Percentiles rank a stretch among this genome's conserved stretches.
Evolutionary conservation across 1,284 basidiomycete genomes (phyloP).

Genomic region (Cerioporus squamosus): DNA sequence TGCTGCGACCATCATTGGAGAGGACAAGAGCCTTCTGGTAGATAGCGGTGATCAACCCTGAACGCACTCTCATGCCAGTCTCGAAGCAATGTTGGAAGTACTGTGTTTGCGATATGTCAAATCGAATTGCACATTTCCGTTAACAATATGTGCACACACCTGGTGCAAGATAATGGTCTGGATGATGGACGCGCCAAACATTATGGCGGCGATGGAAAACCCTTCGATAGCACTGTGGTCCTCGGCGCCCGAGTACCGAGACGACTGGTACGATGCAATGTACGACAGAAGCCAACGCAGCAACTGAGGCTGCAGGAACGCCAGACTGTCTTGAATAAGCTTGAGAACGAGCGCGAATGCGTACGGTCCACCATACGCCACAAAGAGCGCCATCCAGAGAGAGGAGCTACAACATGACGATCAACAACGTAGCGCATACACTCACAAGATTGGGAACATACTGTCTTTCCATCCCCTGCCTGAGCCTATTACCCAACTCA

Average conservation of each 20-base stretch:
- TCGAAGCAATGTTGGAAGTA: slow-evolving; percentile 85
- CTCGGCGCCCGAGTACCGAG: slow-evolving; percentile 37
- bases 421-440: not conserved
- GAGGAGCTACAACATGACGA: slow-evolving; percentile 42
- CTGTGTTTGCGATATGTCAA: slow-evolving; percentile 40
- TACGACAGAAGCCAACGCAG: slow-evolving; percentile 83
- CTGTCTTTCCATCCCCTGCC: slow-evolving; percentile 63
- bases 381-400: slow-evolving; percentile 74
- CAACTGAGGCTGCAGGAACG: slow-evolving; percentile 90
- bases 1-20: slow-evolving; percentile 81
- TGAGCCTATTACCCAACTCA: slow-evolving; percentile 70
- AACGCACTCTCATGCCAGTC: slow-evolving; percentile 91
- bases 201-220: slow-evolving; percentile 75
- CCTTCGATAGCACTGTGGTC: slow-evolving; percentile 56
- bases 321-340: slow-evolving; percentile 77
- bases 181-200: slow-evolving; percentile 78
- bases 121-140: not conserved
- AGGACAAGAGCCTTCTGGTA: slow-evolving; percentile 89
- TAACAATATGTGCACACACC: slow-evolving; percentile 44
- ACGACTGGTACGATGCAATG: slow-evolving; percentile 75
- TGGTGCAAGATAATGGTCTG: slow-evolving; percentile 91
- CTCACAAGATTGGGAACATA: slow-evolving; percentile 32
- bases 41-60: slow-evolving; percentile 84
- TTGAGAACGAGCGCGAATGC: slow-evolving; percentile 72
- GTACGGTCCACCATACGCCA: slow-evolving; percentile 84